A percentile compares a stretch with the other conserved stretches of the same genome.
These are phyloP conservation scores for Abelmoschus esculentus DNA, from an alignment of 345 rosid genomes.

Conservation along the genomic window DNA sequence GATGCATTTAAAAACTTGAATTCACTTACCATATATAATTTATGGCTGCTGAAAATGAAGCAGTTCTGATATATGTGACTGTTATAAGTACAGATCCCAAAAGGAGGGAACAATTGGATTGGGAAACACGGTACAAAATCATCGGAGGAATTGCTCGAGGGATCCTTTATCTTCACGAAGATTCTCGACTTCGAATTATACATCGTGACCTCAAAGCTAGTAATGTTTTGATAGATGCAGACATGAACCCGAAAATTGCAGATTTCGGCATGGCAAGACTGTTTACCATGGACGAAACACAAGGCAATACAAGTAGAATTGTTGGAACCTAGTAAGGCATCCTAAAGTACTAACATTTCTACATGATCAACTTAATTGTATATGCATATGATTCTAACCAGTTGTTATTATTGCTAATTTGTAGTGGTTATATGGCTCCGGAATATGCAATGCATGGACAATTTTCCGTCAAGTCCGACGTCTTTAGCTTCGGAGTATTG, in stretches of 20 bases:
- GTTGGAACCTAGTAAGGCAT: slow-evolving; percentile 14
- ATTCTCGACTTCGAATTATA: slow-evolving; percentile 14
- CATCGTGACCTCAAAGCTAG: slow-evolving; percentile 12
- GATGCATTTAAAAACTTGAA: background rate
- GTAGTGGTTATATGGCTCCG: slow-evolving; percentile 45
- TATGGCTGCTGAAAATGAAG: too few relatives aligned
- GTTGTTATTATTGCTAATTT: background rate
- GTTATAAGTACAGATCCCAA: background rate
- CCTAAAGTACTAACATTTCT: background rate
- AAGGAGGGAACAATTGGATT: background rate
- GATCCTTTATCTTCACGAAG: slow-evolving; percentile 33
- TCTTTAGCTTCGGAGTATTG: slow-evolving; percentile 41
- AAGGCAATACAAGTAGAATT: slow-evolving; percentile 6
- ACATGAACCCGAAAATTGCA: background rate
- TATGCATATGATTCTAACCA: background rate
- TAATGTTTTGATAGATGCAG: slow-evolving; percentile 6
- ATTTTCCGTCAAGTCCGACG: slow-evolving; percentile 38
- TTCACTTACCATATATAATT: background rate
- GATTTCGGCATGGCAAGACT: slow-evolving; percentile 15
- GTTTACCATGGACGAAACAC: background rate
- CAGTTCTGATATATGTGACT: background rate
- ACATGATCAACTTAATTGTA: background rate
- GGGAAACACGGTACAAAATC: slow-evolving; percentile 18
- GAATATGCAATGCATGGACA: slow-evolving; percentile 38
- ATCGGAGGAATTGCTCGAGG: slow-evolving; percentile 25